Evolutionary conservation across 23 red algal genomes (phyloP), one percentile per base, ranked within the genome.

Genomic region (Chondrus crispus): DNA sequence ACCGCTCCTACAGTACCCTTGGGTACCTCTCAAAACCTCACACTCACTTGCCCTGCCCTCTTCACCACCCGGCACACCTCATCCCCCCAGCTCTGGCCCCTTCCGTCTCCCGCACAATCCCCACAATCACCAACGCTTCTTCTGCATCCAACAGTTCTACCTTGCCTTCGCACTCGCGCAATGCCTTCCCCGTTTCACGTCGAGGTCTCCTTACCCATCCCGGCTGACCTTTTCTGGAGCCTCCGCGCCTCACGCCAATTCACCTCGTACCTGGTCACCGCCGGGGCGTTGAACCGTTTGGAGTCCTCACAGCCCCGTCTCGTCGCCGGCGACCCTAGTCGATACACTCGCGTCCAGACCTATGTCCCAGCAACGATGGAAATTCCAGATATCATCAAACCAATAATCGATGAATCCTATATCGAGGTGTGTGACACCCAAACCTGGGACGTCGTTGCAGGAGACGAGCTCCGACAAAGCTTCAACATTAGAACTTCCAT

Each of bases 251-350:
- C 72, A 5, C 45, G 43, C 10, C 37, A 69, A 16, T 90, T 66
- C 72, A 90, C 80, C 71, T 37, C 29, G 5, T 62, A 57, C 43
- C 46, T 90, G 19, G 22, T 44, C 26, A 2, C 2, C 0, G 64
- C 48, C 41, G 87, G 87, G 42, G 87, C 87, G 46, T 20, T 90
- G 12, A 62, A 58, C 29, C 87, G 87, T n/a, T 80, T 90, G 87
- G 87, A 90, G 4, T 22, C 60, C 35, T 66, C 60, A 22, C 9
- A 22, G 9, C 5, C 60, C 18, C 48, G 4, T 3, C 40, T 68
- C 12, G 38, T 74, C 13, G 26, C 71, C 38, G 60, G 74, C 26
- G 26, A 44, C 13, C 6, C 63, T 35, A 41, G 63, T 9, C 12
- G 3, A 4, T 20, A 32, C 19, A 79, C 64, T 45, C 87, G 87